These are phyloP conservation scores for Pisolithus tinctorius DNA, from an alignment of 768 basidiomycete species.

Conservation along the genomic window DNA sequence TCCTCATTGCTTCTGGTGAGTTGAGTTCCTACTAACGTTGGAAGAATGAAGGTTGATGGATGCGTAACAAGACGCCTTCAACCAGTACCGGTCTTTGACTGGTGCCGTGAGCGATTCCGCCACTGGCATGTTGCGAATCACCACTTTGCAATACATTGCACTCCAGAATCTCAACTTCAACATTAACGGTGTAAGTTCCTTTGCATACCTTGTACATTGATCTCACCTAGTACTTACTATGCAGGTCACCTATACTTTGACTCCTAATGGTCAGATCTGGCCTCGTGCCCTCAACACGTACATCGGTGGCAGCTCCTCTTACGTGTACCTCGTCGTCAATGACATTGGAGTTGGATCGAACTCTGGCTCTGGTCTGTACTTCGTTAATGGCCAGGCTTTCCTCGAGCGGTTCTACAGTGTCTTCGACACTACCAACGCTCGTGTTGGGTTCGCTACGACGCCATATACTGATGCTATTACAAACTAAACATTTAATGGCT, in stretches of 20 bases:
- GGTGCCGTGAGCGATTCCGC: conserved; percentile 29
- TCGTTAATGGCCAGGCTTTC: not conserved
- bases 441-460: conserved; percentile 30
- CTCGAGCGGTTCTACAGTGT: conserved; percentile 27
- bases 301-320: not conserved
- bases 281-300: conserved; percentile 12
- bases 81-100: conserved; percentile 37
- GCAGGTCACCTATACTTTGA: conserved; percentile 31
- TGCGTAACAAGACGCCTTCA: conserved; percentile 30
- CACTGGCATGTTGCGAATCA: conserved; percentile 49
- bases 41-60: not conserved
- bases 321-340: not conserved
- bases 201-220: not conserved
- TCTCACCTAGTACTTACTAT: not conserved
- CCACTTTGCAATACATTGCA: conserved; percentile 40
- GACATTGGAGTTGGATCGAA: not conserved
- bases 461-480: conserved; percentile 15
- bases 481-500: not conserved
- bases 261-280: conserved; percentile 39
- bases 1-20: conserved; percentile 39
- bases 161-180: conserved; percentile 54
- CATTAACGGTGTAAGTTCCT: conserved; percentile 37
- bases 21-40: not conserved
- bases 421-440: conserved; percentile 26
- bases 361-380: not conserved